Base-by-base conservation (phyloP, 2,329 filamentous ascomycete species). In the Trichophyton equinum region DNA sequence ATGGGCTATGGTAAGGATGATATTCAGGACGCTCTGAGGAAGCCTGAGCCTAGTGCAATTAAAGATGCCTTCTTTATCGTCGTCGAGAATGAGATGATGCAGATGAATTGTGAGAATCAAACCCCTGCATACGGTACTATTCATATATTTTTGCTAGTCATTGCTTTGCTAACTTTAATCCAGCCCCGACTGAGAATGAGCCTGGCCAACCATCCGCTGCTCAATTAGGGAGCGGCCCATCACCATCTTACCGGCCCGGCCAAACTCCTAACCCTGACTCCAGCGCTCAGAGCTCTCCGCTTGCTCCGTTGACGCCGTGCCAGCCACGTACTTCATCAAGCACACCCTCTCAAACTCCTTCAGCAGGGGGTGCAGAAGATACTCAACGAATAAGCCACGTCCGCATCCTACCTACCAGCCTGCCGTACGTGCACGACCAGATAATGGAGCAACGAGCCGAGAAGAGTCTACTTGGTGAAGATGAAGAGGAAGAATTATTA, bases 1-100 rank as follows among this genome's bases (percentile, higher is more conserved):
- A 97, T 99, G 91, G 94, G 94, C 63, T 99, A 99, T 72, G 91
- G 88, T 40, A 92, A 89, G 72, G 87, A 87, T 64, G 94, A 99
- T 77, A 92, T 99, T 59, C 88, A 96, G 71, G 94, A 97, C 74
- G 92, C 94, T 22, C 78, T 99, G 64, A 87, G 88, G 69, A 91
- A 90, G 61, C 85, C 94, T 59, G 94, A 99, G 72, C 94, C 94
- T 11, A 97, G 91, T 62, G 91, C 94, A 9, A 96, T 99, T 79
- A 99, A 99, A 76, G 94, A 99, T 75, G 94, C 94, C 1, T 99
- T 97, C 76, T 86, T 96, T 76, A 99, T 99, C 72, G 90, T 99
- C 27, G 85, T 92, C 59, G 94, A 99, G 75, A 97, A 97, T 72
- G 94, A 96, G 73, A 83, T 97, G 72, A 97, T 97, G 91, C 88